Percentiles rank a stretch among this genome's conserved stretches.
Evolutionary conservation across 345 rosid species (phyloP).

Genomic region (Citrus cavaleriei): DNA sequence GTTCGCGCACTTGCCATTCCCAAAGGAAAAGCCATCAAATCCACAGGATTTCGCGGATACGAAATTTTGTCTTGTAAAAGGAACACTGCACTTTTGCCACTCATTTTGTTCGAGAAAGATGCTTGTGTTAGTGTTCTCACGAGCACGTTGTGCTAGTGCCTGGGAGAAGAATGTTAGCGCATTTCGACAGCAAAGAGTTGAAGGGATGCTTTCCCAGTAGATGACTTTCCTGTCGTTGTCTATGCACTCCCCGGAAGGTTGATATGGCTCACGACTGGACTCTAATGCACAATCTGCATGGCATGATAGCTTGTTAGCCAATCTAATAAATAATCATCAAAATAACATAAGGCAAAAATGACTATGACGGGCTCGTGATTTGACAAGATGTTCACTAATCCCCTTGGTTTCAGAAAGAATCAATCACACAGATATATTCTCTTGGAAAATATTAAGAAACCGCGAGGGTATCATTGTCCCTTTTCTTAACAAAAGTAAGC

Average conservation of each 20-base stretch:
- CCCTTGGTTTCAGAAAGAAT: too few species aligned
- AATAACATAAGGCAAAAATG: too few species aligned
- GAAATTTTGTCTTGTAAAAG: conserved; percentile 15
- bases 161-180: conserved; percentile 39
- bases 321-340: neutral
- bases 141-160: conserved; percentile 32
- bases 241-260: conserved; percentile 47
- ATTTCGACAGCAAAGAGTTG: conserved; percentile 45
- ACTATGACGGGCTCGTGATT: too few species aligned
- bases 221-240: conserved; percentile 14
- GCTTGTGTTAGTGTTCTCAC: neutral
- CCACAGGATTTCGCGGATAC: conserved; percentile 31
- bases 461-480: too few species aligned
- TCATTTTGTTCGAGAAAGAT: conserved; percentile 29
- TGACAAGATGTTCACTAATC: too few species aligned
- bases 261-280: conserved; percentile 30
- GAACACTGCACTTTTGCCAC: conserved; percentile 30
- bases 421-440: too few species aligned
- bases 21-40: conserved; percentile 26
- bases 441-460: too few species aligned
- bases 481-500: too few species aligned
- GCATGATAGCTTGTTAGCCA: neutral
- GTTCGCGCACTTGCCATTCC: conserved; percentile 28
- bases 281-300: conserved; percentile 32
- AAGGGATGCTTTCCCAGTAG: conserved; percentile 29